These are phyloP conservation scores for Monosporozyma servazzii DNA, from an alignment of 805 yeast genomes.

Conservation along the genomic window DNA sequence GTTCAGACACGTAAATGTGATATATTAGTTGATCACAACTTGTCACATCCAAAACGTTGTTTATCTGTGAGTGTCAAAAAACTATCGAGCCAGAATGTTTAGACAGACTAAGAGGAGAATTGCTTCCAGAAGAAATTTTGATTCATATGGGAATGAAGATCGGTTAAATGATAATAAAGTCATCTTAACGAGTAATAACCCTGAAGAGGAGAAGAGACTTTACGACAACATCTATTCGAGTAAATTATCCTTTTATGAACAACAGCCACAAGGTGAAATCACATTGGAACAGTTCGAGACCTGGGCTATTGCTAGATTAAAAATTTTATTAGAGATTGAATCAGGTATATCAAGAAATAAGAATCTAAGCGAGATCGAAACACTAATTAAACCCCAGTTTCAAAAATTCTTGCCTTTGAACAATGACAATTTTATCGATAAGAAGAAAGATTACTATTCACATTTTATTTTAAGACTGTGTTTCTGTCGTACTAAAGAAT, in stretches of 20 bases:
- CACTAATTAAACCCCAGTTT: constrained; percentile 54
- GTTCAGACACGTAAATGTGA: background rate
- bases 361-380: constrained; percentile 54
- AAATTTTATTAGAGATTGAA: constrained; percentile 77
- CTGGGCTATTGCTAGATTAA: constrained; percentile 91
- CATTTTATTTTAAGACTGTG: constrained; percentile 84
- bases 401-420: constrained; percentile 50
- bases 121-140: constrained; percentile 63
- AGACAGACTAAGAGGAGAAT: constrained; percentile 68
- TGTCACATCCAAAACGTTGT: background rate
- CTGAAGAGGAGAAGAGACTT: constrained; percentile 28
- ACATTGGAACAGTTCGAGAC: constrained; percentile 86
- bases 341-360: constrained; percentile 58
- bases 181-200: background rate
- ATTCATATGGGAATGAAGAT: constrained; percentile 11
- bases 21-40: background rate
- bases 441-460: constrained; percentile 84
- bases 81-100: constrained; percentile 38
- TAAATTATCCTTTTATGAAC: constrained; percentile 63
- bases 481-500: constrained; percentile 78
- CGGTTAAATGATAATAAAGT: background rate
- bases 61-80: background rate
- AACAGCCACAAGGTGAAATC: constrained; percentile 77
- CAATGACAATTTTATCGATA: constrained; percentile 43
- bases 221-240: constrained; percentile 40